These are phyloP conservation scores for Wickerhamiella sorbophila DNA, from an alignment of 805 yeast genomes.

Conservation along the genomic window DNA sequence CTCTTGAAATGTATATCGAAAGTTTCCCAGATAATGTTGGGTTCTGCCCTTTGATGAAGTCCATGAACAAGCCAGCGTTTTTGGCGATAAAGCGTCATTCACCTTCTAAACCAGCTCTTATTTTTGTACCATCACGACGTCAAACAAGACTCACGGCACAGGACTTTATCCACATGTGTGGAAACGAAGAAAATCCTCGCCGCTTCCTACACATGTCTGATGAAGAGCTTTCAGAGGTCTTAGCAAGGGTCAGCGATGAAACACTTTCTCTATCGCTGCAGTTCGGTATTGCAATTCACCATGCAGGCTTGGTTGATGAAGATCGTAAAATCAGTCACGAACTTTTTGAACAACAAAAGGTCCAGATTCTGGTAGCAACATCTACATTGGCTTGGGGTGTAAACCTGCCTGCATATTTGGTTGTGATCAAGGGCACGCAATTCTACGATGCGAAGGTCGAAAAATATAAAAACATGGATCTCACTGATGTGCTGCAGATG, in stretches of 20 bases:
- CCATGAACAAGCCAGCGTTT: slow-evolving; percentile 80
- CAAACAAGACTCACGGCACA: slow-evolving; percentile 71
- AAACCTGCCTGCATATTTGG: slow-evolving; percentile 66
- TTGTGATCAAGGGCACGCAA: slow-evolving; percentile 62
- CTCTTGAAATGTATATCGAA: slow-evolving; percentile 73
- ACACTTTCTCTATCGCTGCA: slow-evolving; percentile 60
- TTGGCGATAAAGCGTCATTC: slow-evolving; percentile 88
- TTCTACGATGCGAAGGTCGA: slow-evolving; percentile 45
- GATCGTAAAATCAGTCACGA: slow-evolving; percentile 60
- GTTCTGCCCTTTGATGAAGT: slow-evolving; percentile 73
- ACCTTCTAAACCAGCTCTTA: slow-evolving; percentile 66
- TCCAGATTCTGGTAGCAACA: slow-evolving; percentile 63
- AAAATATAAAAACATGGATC: slow-evolving; percentile 65
- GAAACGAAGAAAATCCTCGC: slow-evolving; percentile 62
- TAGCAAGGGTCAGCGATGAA: slow-evolving; percentile 60
- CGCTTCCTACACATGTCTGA: slow-evolving; percentile 56
- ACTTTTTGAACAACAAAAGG: slow-evolving; percentile 52
- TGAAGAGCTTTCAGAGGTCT: slow-evolving; percentile 37
- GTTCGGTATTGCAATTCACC: slow-evolving; percentile 71
- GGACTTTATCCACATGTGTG: slow-evolving; percentile 65
- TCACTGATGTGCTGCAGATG: slow-evolving; percentile 71
- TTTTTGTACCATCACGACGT: slow-evolving; percentile 74
- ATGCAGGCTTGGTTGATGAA: slow-evolving; percentile 64
- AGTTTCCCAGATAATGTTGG: slow-evolving; percentile 74
- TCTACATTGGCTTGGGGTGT: slow-evolving; percentile 86